Percentiles rank a stretch among this genome's conserved stretches.
Conservation (phyloP, 2,329 filamentous ascomycete genomes). For the Sporothrix inflata region DNA sequence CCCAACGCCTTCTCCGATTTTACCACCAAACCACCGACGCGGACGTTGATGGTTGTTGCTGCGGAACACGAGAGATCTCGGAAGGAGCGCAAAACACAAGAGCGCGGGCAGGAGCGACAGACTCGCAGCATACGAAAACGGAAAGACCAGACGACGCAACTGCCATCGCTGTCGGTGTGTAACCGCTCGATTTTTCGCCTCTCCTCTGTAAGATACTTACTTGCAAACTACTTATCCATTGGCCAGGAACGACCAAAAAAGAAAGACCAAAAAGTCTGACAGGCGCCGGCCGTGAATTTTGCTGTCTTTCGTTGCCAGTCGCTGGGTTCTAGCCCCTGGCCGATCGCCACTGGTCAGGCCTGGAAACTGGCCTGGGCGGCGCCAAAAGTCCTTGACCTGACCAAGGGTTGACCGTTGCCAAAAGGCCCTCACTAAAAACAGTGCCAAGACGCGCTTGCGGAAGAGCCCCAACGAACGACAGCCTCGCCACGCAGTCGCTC, state of each 20-base stretch:
- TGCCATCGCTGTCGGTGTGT: not conserved
- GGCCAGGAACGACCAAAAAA: not conserved
- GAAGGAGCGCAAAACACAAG: not conserved
- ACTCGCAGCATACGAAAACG: not conserved
- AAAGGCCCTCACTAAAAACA: not conserved
- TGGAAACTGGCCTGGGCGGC: not conserved
- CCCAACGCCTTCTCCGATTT: too few species aligned
- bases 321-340: not conserved
- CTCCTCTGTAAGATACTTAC: not conserved
- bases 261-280: not conserved
- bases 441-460: constrained; percentile 9
- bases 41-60: too few species aligned
- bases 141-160: not conserved
- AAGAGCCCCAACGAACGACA: not conserved
- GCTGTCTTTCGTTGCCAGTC: not conserved
- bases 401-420: not conserved
- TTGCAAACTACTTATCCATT: not conserved
- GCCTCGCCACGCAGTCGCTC: constrained; percentile 9
- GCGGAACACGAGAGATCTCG: not conserved
- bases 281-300: not conserved
- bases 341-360: not conserved
- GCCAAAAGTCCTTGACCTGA: not conserved
- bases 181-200: not conserved
- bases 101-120: too few species aligned
- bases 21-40: too few species aligned